Percentiles rank a stretch among this genome's conserved stretches.
These are phyloP conservation scores for Teratosphaeria zuluensis DNA, from an alignment of 2,329 filamentous ascomycete genomes.

Conservation along the genomic window DNA sequence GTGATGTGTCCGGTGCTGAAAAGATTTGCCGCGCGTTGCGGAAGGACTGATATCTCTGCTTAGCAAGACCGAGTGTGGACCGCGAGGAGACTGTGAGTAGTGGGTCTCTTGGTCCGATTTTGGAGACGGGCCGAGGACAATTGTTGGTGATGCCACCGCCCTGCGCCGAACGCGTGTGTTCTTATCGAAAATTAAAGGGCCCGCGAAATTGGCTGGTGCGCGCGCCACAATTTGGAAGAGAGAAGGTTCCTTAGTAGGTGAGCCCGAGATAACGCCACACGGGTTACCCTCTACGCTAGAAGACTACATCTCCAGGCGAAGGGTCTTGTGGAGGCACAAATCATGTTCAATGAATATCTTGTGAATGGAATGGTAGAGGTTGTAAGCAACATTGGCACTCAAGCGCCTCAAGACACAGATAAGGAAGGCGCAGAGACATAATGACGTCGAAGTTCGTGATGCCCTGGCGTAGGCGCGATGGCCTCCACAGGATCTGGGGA, in stretches of 20 bases:
- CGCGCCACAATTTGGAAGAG: not conserved
- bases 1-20: not conserved
- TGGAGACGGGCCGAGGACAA: not conserved
- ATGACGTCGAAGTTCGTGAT: not conserved
- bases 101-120: not conserved
- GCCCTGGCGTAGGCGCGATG: not conserved
- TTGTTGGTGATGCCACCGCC: not conserved
- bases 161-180: not conserved
- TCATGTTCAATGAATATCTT: too few relatives aligned
- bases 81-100: not conserved
- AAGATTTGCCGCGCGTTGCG: not conserved
- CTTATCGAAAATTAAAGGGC: not conserved
- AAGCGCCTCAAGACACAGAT: not conserved
- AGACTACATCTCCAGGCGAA: too few relatives aligned
- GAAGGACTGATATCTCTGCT: not conserved
- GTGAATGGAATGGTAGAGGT: too few relatives aligned
- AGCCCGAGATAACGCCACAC: not conserved
- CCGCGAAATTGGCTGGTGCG: not conserved
- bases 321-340: too few relatives aligned
- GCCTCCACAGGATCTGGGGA: not conserved
- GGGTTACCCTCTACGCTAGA: too few relatives aligned
- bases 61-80: not conserved
- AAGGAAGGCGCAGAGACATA: not conserved
- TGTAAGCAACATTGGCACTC: too few relatives aligned
- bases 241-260: not conserved